Conservation (phyloP, 805 yeast genomes). For the Blastobotrys mokoenaii region DNA sequence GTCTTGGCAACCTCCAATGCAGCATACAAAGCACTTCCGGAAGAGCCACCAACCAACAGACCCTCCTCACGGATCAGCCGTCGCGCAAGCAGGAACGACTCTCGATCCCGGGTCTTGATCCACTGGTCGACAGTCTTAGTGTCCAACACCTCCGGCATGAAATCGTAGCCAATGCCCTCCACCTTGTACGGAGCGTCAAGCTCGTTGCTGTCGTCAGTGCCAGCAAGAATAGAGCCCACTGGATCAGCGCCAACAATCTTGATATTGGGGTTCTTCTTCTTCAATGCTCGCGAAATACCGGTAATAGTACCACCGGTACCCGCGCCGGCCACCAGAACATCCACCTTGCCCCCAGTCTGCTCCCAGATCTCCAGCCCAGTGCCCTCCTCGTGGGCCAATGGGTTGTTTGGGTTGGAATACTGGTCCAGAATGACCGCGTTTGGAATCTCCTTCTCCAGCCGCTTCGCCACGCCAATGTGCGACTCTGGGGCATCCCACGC, state of each 20-base stretch:
- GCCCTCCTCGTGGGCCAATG: slow-evolving; percentile 74
- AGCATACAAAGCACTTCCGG: slow-evolving; percentile 78
- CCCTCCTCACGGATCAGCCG: slow-evolving; percentile 80
- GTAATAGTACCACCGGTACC: slow-evolving; percentile 91
- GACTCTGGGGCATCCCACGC: slow-evolving; percentile 91
- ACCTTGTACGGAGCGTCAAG: slow-evolving; percentile 55
- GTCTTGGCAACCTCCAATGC: slow-evolving; percentile 61
- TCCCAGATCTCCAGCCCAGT: slow-evolving; percentile 83
- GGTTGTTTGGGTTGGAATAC: slow-evolving; percentile 70
- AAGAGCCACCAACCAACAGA: slow-evolving; percentile 81
- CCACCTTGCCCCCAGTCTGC: slow-evolving; percentile 63
- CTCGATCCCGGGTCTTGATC: slow-evolving; percentile 81
- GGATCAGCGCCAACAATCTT: slow-evolving; percentile 78
- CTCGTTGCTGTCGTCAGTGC: slow-evolving; percentile 62
- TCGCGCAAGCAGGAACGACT: slow-evolving; percentile 71
- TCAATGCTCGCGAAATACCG: slow-evolving; percentile 71
- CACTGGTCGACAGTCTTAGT: slow-evolving; percentile 61
- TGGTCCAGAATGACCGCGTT: slow-evolving; percentile 80
- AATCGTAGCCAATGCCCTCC: slow-evolving; percentile 89
- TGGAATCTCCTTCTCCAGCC: slow-evolving; percentile 74
- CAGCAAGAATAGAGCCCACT: slow-evolving; percentile 74
- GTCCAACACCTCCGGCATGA: slow-evolving; percentile 71
- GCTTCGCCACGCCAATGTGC: slow-evolving; percentile 80
- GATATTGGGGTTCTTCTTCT: slow-evolving; percentile 57
- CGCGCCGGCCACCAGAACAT: slow-evolving; percentile 80